Base-by-base conservation (phyloP, 2,329 filamentous ascomycete genomes). In the Penicillium concentricum region DNA sequence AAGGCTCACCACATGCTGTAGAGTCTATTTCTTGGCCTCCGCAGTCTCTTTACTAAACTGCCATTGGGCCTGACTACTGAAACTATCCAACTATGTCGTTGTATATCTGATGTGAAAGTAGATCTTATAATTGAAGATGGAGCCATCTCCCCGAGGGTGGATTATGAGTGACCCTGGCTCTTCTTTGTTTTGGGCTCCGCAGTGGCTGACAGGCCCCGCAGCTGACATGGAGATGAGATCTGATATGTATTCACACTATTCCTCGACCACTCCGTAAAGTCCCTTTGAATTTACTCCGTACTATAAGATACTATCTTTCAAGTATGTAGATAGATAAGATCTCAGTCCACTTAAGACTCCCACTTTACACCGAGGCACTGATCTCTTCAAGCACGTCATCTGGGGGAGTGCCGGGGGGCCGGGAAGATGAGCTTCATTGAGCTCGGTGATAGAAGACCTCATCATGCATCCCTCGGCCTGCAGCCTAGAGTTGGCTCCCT, bases 361-460 rank as follows among this genome's bases (percentile, higher is more conserved):
- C n/a, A 35, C 35, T 30, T 44, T 50, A 47, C 50, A 56, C 41
- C 12, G 10, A 5, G 30, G 30, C 30, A 13, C 15, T 57, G 52
- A 38, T 61, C 60, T 56, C 50, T 20, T 20, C 20, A 56, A 58
- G 53, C 60, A 62, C 58, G 58, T 57, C 56, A 62, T 54, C 41
- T 32, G 24, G 16, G 10, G 28, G 39, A 41, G 20, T 35, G 49
- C 45, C 45, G 55, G 42, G 30, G 22, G 39, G 49, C 49, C 49
- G 55, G 30, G 22, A 45, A 47, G 45, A 28, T 30, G 38, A 48
- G 51, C 32, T 35, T 22, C 18, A 26, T 35, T 13, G 20, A 47
- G 44, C 48, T 46, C 41, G 28, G 42, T 20, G 18, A 53, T 47
- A 54, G 30, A 49, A 56, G 51, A 56, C 59, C 60, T 55, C 53